Base-by-base conservation (phyloP, 2,329 filamentous ascomycete genomes). In the Paecilomyces niveus region DNA sequence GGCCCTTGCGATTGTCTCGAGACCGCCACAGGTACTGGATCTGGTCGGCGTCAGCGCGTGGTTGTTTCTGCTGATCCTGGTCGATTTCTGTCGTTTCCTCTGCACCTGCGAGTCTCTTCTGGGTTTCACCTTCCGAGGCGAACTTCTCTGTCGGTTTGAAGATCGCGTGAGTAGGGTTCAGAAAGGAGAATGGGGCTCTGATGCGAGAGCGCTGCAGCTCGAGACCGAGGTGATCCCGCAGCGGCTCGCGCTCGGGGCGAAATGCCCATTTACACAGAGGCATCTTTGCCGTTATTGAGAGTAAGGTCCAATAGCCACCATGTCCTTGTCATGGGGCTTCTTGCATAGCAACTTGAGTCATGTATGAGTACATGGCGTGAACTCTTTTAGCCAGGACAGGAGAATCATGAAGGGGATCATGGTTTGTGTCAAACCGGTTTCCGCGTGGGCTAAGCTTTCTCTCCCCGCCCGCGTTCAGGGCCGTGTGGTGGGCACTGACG, bases 151-250 rank as follows among this genome's bases (percentile, higher is more conserved):
- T 52, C 3, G 61, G 65, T 8, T 63, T 58, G 61, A 72, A 74
- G 54, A 69, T 68, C 5, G 77, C 77, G 56, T 66, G 67, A 1
- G 81, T 84, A 3, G 81, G 80, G 61, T 83, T 82, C 50, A 83
- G 68, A 62, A 80, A 81, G 1, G 68, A 58, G 22, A 82, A 61
- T 9, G 80, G 78, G 0, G 80, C 80, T 6, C 65, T 13, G 22
- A 52, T n/a, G 10, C 10, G 50, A 52, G 50, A 52, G 50, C 21
- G 50, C 21, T 52, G 50, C 10, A 52, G 50, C 10, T 52, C 22
- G 21, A 52, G 50, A 52, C 21, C 50, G 13, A 21, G 18, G 24
- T 52, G 21, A 29, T 52, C 22, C 50, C 50, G 50, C 26, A 52
- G 50, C 50, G 50, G 50, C 26, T 52, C 22, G 15, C 50, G 50